These are phyloP conservation scores for Rhypophila decipiens DNA, from an alignment of 495 filamentous ascomycete species.

Conservation along the genomic window DNA sequence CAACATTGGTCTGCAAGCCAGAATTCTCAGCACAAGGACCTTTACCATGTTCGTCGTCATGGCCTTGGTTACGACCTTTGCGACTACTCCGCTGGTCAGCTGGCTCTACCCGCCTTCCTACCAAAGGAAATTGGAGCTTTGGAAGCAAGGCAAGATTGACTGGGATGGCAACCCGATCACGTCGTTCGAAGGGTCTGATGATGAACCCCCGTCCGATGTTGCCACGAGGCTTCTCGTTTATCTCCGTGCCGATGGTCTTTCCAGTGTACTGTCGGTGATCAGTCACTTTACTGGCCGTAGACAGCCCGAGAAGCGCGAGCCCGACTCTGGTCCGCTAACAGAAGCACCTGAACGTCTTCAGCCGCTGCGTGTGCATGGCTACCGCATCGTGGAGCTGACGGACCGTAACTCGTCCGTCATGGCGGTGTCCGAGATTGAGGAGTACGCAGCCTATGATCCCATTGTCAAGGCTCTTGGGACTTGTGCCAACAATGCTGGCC, in stretches of 20 bases:
- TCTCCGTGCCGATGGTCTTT: conserved; percentile 80
- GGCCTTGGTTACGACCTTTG: conserved; percentile 83
- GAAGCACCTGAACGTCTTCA: conserved; percentile 24
- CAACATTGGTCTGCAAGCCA: conserved; percentile 89
- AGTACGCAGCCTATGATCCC: conserved; percentile 67
- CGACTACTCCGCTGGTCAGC: conserved; percentile 72
- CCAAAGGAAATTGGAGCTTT: conserved; percentile 77
- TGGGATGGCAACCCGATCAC: conserved; percentile 66
- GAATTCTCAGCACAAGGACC: conserved; percentile 73
- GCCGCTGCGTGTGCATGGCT: conserved; percentile 71
- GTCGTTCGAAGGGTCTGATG: conserved; percentile 29
- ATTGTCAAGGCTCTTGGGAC: conserved; percentile 85
- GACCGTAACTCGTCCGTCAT: conserved; percentile 89
- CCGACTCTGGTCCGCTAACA: conserved; percentile 4
- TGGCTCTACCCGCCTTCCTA: conserved; percentile 85
- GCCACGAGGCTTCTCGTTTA: conserved; percentile 42
- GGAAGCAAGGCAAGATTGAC: conserved; percentile 84
- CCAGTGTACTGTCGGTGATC: conserved; percentile 73
- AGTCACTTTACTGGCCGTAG: conserved; percentile 53
- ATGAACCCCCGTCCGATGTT: conserved; percentile 32
- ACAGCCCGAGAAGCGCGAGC: conserved; percentile 11
- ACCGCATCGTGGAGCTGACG: conserved; percentile 76
- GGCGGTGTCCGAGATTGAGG: conserved; percentile 75
- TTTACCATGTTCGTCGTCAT: conserved; percentile 98
- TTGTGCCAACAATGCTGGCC: conserved; percentile 68